Conservation (phyloP, 2,329 filamentous ascomycete species). For the Sporothrix pallida region DNA sequence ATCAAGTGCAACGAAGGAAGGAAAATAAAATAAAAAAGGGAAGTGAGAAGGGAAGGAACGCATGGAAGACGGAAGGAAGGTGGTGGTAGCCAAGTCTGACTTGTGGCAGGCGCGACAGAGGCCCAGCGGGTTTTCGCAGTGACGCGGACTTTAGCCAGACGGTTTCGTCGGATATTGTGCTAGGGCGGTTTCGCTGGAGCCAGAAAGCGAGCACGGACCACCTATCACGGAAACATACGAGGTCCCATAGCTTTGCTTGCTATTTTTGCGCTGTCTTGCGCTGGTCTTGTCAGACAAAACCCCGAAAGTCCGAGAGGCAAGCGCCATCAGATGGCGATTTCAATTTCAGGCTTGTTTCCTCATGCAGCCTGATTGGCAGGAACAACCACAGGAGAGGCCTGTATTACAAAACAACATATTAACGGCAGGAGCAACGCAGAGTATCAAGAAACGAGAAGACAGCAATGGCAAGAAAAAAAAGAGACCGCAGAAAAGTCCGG, state of each 20-base stretch:
- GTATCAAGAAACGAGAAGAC: not conserved
- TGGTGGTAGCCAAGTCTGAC: not conserved
- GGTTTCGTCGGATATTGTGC: slow-evolving; percentile 31
- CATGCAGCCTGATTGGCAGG: not conserved
- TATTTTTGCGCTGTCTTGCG: slow-evolving; percentile 15
- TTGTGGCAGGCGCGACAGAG: not conserved
- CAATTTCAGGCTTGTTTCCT: not conserved
- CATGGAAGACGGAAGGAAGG: slow-evolving; percentile 11
- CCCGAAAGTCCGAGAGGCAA: slow-evolving; percentile 25
- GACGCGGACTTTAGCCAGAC: slow-evolving; percentile 34
- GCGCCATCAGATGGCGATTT: not conserved
- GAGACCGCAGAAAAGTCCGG: not conserved
- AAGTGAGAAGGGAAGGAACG: slow-evolving; percentile 2
- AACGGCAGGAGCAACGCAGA: not conserved
- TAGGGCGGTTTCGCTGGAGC: slow-evolving; percentile 22
- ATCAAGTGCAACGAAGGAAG: not conserved
- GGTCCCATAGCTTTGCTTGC: not conserved
- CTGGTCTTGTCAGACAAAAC: slow-evolving; percentile 23
- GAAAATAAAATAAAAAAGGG: not conserved
- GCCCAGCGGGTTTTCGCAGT: slow-evolving; percentile 15
- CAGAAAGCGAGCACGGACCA: slow-evolving; percentile 13
- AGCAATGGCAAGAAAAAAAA: not conserved
- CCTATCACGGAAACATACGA: slow-evolving; percentile 6
- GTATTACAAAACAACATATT: slow-evolving; percentile 10
- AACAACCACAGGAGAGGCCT: not conserved